These are phyloP conservation scores for Penicillium hordei DNA, from an alignment of 2,329 filamentous ascomycete species.

Conservation along the genomic window DNA sequence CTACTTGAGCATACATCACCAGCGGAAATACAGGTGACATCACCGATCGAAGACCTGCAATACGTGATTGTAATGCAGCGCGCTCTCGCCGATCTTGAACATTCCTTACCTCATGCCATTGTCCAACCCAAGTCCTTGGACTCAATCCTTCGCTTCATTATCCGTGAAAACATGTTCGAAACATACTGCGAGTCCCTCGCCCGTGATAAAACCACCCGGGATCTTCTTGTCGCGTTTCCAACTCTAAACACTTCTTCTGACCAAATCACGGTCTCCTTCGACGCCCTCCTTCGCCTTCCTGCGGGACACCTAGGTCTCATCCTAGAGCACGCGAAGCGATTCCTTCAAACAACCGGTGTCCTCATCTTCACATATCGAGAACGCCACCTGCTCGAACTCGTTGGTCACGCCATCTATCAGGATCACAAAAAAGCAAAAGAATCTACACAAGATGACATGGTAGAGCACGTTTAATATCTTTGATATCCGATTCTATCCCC, in stretches of 20 bases:
- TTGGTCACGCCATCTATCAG: constrained; percentile 23
- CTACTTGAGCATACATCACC: constrained; percentile 20
- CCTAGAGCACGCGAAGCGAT: constrained; percentile 13
- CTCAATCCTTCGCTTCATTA: constrained; percentile 27
- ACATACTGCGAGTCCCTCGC: constrained; percentile 29
- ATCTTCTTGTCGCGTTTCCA: constrained; percentile 6
- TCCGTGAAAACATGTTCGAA: constrained; percentile 30
- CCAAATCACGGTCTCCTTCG: constrained; percentile 16
- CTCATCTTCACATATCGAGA: constrained; percentile 24
- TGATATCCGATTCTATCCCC: not conserved
- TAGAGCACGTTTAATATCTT: constrained; percentile 1
- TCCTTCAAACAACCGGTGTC: constrained; percentile 17
- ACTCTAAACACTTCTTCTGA: not conserved
- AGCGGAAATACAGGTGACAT: constrained; percentile 14
- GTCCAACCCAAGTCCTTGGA: constrained; percentile 18
- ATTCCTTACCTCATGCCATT: constrained; percentile 3
- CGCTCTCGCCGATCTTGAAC: constrained; percentile 11
- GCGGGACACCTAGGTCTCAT: not conserved
- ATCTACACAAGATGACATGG: not conserved
- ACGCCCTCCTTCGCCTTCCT: constrained; percentile 15
- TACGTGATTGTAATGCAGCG: constrained; percentile 25
- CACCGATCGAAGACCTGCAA: constrained; percentile 32
- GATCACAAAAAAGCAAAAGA: constrained; percentile 14
- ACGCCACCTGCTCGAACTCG: constrained; percentile 24
- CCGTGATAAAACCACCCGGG: constrained; percentile 15